Base-by-base conservation (phyloP, 2,329 filamentous ascomycete genomes). In the Myriosclerotinia duriaeana region DNA sequence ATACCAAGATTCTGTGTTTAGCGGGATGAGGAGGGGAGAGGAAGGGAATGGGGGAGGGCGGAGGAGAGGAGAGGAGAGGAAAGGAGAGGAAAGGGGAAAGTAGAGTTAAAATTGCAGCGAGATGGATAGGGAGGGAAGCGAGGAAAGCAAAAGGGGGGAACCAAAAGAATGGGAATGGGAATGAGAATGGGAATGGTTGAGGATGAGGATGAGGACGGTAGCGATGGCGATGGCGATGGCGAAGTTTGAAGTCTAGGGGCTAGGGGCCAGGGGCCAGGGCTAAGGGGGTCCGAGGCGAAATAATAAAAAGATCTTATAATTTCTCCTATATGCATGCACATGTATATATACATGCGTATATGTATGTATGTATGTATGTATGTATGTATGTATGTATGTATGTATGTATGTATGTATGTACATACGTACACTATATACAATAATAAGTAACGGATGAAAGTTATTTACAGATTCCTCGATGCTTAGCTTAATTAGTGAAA, bases 1-100 rank as follows among this genome's bases (percentile, higher is more conserved):
- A 64, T 64, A 56, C 50, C 61, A 64, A n/a, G n/a, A 36, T 56
- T 63, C 14, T 53, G 36, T 58, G 26, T 56, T 48, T 26, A 54
- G 38, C 15, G 17, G 5, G 11, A 54, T 22, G 26, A 44, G 12
- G 42, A 44, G 42, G n/a, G 53, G 53, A 36, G 53, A n/a, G 53
- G 53, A 26, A 36, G 53, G 8, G 53, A 17, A n/a, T 1, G 6
- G 9, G 20, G 36, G 30, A 2, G 26, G 26, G 26, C 3, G 26
- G 26, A 26, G 3, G 36, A 42, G 42, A 44, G n/a, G 1, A 17
- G 20, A 46, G 20, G 26, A 40, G 20, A 4, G 17, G 14, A 22
- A 9, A n/a, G 11, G 60, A 44, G 36, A 34, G 8, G 20, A 6
- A 34, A 40, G 6, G 15, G 22, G 36, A 20, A 12, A 17, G 22